Percentiles rank a stretch among this genome's conserved stretches.
Conservation (phyloP, 225 moss, liverwort and hornwort species). For the Rhytidiadelphus loreus region DNA sequence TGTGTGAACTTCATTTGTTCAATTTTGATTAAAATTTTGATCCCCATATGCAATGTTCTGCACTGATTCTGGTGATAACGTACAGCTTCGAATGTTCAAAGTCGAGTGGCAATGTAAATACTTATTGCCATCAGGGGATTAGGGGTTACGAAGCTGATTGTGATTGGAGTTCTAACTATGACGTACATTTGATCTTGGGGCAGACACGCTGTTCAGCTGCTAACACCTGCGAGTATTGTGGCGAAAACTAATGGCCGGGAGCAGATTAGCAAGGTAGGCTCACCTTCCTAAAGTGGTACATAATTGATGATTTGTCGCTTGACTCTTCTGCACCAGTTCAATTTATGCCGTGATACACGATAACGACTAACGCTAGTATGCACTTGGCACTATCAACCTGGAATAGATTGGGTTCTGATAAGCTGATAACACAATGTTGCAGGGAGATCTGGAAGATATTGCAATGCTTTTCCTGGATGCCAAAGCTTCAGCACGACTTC, state of each 20-base stretch:
- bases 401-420: neutral
- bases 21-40: neutral
- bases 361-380: neutral
- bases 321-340: neutral
- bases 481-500: slow-evolving; percentile 80
- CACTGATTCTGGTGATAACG: neutral
- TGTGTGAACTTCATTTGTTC: neutral
- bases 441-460: slow-evolving; percentile 87
- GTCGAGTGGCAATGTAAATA: neutral
- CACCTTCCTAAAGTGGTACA: neutral
- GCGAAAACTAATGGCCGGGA: slow-evolving; percentile 91
- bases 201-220: slow-evolving; percentile 90
- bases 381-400: neutral
- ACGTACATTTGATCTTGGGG: neutral
- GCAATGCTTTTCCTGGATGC: slow-evolving; percentile 85
- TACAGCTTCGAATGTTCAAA: neutral
- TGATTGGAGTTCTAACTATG: neutral
- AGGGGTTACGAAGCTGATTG: neutral
- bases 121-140: neutral
- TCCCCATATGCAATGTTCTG: no score
- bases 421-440: neutral
- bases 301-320: neutral
- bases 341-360: neutral
- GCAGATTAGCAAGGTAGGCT: slow-evolving; percentile 58
- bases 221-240: slow-evolving; percentile 84